Conservation (phyloP, 2,329 filamentous ascomycete genomes). For the Xylariaceae sp. region DNA sequence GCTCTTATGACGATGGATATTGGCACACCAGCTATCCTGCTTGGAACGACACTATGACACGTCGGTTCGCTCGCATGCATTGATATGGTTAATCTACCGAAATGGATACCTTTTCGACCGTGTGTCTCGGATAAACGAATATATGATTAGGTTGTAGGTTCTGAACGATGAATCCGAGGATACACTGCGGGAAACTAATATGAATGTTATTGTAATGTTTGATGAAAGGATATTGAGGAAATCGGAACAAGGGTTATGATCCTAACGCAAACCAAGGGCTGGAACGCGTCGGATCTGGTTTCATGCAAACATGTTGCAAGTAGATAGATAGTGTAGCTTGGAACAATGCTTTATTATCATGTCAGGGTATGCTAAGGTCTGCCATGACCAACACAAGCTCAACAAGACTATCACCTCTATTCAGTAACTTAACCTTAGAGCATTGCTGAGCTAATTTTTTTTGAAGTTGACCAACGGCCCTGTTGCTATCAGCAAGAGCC, state of each 20-base stretch:
- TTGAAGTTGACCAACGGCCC: too few relatives aligned
- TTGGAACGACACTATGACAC: constrained; percentile 45
- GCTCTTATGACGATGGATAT: constrained; percentile 45
- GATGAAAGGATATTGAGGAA: constrained; percentile 1
- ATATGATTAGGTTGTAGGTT: not conserved
- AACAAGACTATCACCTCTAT: not conserved
- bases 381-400: not conserved
- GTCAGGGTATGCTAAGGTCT: not conserved
- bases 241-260: constrained; percentile 10
- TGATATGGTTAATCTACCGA: not conserved
- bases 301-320: not conserved
- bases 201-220: constrained; percentile 25
- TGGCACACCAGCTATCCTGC: constrained; percentile 52
- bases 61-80: constrained; percentile 20
- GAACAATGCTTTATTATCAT: not conserved
- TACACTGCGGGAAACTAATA: constrained; percentile 5
- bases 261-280: constrained; percentile 33
- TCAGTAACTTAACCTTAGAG: too few relatives aligned
- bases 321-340: not conserved
- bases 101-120: too few relatives aligned
- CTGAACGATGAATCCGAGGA: not conserved
- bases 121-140: not conserved
- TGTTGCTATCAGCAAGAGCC: too few relatives aligned
- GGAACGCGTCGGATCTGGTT: constrained; percentile 25
- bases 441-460: too few relatives aligned